Percentiles rank a stretch among this genome's conserved stretches.
Evolutionary conservation across 192 early-diverging fungal genomes (phyloP).

Genomic region (Coemansia sp.): DNA sequence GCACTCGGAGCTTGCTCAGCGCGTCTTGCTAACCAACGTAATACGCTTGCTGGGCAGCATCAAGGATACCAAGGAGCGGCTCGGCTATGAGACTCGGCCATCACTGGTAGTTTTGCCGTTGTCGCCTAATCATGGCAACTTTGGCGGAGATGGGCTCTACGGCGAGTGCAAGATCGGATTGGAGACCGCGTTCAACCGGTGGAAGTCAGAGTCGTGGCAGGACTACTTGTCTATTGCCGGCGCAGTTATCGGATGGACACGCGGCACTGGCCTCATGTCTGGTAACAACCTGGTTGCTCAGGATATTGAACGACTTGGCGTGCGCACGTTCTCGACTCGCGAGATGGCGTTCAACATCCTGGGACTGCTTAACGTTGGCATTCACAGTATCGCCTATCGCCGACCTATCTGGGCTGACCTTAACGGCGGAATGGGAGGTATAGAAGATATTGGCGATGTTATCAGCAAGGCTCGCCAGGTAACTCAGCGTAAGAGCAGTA

Average conservation of each 20-base stretch:
- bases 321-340: slow-evolving; percentile 86
- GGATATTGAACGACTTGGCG: slow-evolving; percentile 83
- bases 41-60: slow-evolving; percentile 85
- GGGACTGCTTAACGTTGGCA: slow-evolving; percentile 79
- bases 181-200: slow-evolving; percentile 90
- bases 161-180: slow-evolving; percentile 92
- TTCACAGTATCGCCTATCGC: slow-evolving; percentile 70
- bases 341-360: slow-evolving; percentile 97
- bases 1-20: slow-evolving; percentile 87
- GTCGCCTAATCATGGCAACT: slow-evolving; percentile 96
- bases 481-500: neutral
- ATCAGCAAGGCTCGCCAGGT: neutral
- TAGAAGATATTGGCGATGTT: slow-evolving; percentile 44
- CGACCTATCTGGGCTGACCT: slow-evolving; percentile 90
- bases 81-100: slow-evolving; percentile 81
- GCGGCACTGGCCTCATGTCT: slow-evolving; percentile 94
- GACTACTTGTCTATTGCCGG: slow-evolving; percentile 85
- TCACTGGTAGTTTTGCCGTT: slow-evolving; percentile 86
- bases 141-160: slow-evolving; percentile 92
- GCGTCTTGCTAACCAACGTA: slow-evolving; percentile 94
- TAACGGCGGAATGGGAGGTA: slow-evolving; percentile 78
- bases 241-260: slow-evolving; percentile 96
- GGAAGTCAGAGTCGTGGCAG: slow-evolving; percentile 89
- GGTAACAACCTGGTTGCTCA: slow-evolving; percentile 88
- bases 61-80: slow-evolving; percentile 77